Percentiles rank a stretch among this genome's conserved stretches.
These are phyloP conservation scores for Pichia sp. DNA, from an alignment of 1,139 yeast species.

Conservation along the genomic window DNA sequence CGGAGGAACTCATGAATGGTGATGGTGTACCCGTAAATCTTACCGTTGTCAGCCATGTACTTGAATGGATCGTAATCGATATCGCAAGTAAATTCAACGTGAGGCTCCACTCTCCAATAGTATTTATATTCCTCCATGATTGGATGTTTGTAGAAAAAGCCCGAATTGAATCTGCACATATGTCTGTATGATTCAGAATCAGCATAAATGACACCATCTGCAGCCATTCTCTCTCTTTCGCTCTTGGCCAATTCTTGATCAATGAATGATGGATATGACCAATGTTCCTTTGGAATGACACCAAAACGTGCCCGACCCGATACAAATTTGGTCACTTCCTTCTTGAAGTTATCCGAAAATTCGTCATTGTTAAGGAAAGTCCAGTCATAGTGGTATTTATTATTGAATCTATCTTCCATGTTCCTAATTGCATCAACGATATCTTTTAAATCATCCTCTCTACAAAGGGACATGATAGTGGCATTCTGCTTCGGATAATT, in stretches of 20 bases:
- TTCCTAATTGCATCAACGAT: slow-evolving; percentile 54
- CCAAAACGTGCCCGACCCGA: slow-evolving; percentile 63
- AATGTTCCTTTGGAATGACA: slow-evolving; percentile 52
- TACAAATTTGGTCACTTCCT: slow-evolving; percentile 39
- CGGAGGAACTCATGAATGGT: slow-evolving; percentile 53
- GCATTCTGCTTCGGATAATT: slow-evolving; percentile 40
- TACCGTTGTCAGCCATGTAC: slow-evolving; percentile 51
- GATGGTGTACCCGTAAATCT: slow-evolving; percentile 60
- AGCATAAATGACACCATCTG: slow-evolving; percentile 51
- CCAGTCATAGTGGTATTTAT: slow-evolving; percentile 64
- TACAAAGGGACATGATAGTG: slow-evolving; percentile 64
- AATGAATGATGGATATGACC: slow-evolving; percentile 59
- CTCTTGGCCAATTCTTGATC: slow-evolving; percentile 50
- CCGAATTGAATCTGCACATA: slow-evolving; percentile 71
- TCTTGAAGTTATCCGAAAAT: slow-evolving; percentile 51
- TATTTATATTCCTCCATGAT: slow-evolving; percentile 50
- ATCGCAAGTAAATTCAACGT: slow-evolving; percentile 54
- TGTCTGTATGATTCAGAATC: slow-evolving; percentile 61
- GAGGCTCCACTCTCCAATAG: slow-evolving; percentile 74
- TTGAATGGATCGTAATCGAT: slow-evolving; percentile 57
- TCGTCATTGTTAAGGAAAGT: slow-evolving; percentile 62
- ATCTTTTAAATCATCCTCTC: slow-evolving; percentile 55
- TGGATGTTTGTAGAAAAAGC: slow-evolving; percentile 54
- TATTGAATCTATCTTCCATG: slow-evolving; percentile 70
- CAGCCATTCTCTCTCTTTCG: slow-evolving; percentile 41